Conservation (phyloP, 768 basidiomycete species). For the Dioszegia aurantiaca region DNA sequence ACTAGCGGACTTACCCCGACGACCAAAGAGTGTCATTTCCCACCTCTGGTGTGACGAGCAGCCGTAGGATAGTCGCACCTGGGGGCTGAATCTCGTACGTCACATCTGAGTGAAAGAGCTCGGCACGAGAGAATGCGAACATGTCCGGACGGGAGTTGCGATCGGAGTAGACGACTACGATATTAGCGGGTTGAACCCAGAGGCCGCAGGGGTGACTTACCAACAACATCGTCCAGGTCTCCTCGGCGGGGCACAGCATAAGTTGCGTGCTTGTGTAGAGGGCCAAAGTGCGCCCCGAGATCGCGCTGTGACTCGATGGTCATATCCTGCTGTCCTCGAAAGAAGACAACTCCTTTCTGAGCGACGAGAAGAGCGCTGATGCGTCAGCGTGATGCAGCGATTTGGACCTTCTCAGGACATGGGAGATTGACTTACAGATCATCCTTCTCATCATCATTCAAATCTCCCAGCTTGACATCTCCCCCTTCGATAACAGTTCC, state of each 20-base stretch:
- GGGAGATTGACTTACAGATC: conserved; percentile 33
- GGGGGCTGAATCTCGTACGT: conserved; percentile 69
- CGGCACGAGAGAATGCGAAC: conserved; percentile 66
- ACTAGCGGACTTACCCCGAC: conserved; percentile 60
- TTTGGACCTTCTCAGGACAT: neutral
- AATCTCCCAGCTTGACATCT: conserved; percentile 41
- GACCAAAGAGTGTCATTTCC: conserved; percentile 81
- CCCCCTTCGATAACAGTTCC: conserved; percentile 45
- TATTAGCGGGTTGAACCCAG: neutral
- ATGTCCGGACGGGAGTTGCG: conserved; percentile 48
- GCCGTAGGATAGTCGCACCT: conserved; percentile 70
- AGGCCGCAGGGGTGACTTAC: conserved; percentile 16
- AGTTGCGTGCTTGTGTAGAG: conserved; percentile 76
- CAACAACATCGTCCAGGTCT: conserved; percentile 56
- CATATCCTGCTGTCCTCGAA: conserved; percentile 45
- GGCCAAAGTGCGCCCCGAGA: conserved; percentile 48
- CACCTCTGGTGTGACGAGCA: conserved; percentile 66
- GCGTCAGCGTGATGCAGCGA: conserved; percentile 1
- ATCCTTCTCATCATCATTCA: conserved; percentile 44
- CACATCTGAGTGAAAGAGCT: conserved; percentile 80
- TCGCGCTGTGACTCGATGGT: conserved; percentile 46
- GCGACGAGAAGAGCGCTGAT: conserved; percentile 45
- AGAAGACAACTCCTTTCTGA: conserved; percentile 50
- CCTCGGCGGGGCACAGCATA: conserved; percentile 69
- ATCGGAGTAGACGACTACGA: conserved; percentile 50